These are phyloP conservation scores for Clarireedia hainanense DNA, from an alignment of 2,329 filamentous ascomycete genomes.

Conservation along the genomic window DNA sequence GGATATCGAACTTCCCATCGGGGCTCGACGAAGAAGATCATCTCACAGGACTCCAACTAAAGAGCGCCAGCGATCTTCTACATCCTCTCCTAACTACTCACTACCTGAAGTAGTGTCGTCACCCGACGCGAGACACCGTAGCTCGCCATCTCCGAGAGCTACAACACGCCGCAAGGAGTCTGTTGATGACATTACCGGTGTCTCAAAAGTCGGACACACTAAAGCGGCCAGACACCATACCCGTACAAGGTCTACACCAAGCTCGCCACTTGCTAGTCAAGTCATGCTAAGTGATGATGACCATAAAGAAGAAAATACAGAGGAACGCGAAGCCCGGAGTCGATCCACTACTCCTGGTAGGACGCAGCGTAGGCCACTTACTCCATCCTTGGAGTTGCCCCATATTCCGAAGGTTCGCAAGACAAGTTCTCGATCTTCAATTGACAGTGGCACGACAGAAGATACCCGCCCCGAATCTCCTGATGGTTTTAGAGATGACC, in stretches of 20 bases:
- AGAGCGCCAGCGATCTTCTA: conserved; percentile 8
- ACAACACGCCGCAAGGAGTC: not conserved
- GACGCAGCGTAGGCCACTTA: conserved; percentile 2
- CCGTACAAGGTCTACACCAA: conserved; percentile 7
- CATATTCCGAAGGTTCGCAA: conserved; percentile 8
- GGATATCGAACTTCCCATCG: conserved; percentile 25
- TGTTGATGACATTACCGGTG: not conserved
- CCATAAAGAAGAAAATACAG: not conserved
- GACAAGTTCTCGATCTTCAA: conserved; percentile 2
- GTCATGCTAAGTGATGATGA: conserved; percentile 4
- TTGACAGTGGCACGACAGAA: conserved; percentile 4
- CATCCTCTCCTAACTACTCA: not conserved
- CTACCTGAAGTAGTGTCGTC: not conserved
- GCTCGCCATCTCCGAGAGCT: not conserved
- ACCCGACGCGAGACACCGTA: not conserved
- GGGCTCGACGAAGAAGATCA: conserved; percentile 21
- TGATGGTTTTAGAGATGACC: not conserved
- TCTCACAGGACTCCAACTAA: conserved; percentile 12
- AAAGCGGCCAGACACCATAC: conserved; percentile 5
- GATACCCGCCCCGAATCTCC: not conserved
- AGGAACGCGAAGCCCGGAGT: not conserved
- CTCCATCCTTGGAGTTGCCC: conserved; percentile 6
- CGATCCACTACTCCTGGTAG: conserved; percentile 3
- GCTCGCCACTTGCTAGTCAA: conserved; percentile 8
- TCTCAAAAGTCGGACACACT: not conserved